A percentile compares a stretch with the other conserved stretches of the same genome.
phyloP scores from a whole-genome alignment of 2,329 filamentous ascomycete species.

The Paecilomyces niveus region DNA sequence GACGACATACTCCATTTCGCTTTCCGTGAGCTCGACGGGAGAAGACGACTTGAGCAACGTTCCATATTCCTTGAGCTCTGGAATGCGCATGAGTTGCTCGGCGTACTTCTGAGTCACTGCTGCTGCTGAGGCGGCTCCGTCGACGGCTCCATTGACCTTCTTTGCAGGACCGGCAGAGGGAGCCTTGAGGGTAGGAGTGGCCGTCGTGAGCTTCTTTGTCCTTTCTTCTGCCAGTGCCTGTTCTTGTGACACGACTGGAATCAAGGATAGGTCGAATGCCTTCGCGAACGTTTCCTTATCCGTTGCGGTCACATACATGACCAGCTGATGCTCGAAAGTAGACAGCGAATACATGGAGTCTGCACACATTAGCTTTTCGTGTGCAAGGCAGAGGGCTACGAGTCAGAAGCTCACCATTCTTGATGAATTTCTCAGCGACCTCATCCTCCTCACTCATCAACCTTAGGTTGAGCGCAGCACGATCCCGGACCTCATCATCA shows the following conservation, averaged over 20 bases:
- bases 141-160: conserved; percentile 59
- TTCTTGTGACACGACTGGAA: conserved; percentile 90
- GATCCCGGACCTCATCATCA: conserved; percentile 94
- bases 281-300: conserved; percentile 76
- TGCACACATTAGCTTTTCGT: conserved; percentile 30
- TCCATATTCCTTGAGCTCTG: conserved; percentile 86
- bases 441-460: conserved; percentile 91
- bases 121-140: conserved; percentile 67
- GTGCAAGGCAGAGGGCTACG: neutral
- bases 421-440: conserved; percentile 78
- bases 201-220: conserved; percentile 92
- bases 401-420: conserved; percentile 60
- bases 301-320: conserved; percentile 93
- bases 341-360: conserved; percentile 94
- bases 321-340: conserved; percentile 92
- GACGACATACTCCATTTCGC: conserved; percentile 96
- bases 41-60: conserved; percentile 84
- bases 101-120: conserved; percentile 83
- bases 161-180: conserved; percentile 75
- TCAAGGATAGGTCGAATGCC: conserved; percentile 83
- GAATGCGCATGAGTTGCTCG: conserved; percentile 78
- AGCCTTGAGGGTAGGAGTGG: conserved; percentile 88
- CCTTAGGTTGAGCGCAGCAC: conserved; percentile 83
- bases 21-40: conserved; percentile 84
- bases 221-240: conserved; percentile 94